phyloP scores from a whole-genome alignment of 208 protist species.

The Leishmania gerbilli region DNA sequence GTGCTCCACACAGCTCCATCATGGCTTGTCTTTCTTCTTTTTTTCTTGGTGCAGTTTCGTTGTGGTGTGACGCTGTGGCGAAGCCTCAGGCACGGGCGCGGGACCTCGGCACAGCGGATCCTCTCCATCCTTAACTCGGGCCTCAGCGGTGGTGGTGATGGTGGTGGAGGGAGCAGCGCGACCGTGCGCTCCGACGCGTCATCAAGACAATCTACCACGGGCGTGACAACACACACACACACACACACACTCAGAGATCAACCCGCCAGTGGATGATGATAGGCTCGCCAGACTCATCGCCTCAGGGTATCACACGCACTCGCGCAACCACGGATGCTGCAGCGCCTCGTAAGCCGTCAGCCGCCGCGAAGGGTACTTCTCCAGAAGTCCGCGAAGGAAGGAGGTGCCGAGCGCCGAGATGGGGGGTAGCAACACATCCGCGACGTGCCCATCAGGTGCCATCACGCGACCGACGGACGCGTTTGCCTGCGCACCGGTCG shows the following conservation, averaged over 20 bases:
- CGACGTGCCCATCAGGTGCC: slow-evolving; percentile 3
- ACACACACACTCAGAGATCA: neutral
- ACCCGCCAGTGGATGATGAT: neutral
- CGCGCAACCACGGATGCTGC: slow-evolving; percentile 69
- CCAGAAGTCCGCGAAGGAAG: slow-evolving; percentile 53
- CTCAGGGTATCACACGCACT: slow-evolving; percentile 22
- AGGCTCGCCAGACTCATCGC: neutral
- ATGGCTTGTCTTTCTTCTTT: neutral
- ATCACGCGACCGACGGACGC: slow-evolving; percentile 1
- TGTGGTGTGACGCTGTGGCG: neutral
- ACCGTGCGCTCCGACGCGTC: neutral
- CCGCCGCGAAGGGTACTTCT: slow-evolving; percentile 59
- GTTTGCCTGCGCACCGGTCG: neutral
- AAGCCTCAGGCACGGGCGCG: neutral
- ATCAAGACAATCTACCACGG: neutral
- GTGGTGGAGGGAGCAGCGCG: neutral
- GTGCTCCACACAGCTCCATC: neutral
- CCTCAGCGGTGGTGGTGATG: neutral
- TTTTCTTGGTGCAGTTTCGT: neutral
- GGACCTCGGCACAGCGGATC: neutral
- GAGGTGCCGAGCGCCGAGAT: slow-evolving; percentile 41
- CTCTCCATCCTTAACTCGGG: neutral
- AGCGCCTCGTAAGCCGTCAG: slow-evolving; percentile 72
- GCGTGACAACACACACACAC: neutral
- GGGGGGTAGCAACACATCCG: slow-evolving; percentile 24